These are phyloP conservation scores for Lunasporangiospora selenospora DNA, from an alignment of 192 early-diverging fungal genomes.

Conservation along the genomic window DNA sequence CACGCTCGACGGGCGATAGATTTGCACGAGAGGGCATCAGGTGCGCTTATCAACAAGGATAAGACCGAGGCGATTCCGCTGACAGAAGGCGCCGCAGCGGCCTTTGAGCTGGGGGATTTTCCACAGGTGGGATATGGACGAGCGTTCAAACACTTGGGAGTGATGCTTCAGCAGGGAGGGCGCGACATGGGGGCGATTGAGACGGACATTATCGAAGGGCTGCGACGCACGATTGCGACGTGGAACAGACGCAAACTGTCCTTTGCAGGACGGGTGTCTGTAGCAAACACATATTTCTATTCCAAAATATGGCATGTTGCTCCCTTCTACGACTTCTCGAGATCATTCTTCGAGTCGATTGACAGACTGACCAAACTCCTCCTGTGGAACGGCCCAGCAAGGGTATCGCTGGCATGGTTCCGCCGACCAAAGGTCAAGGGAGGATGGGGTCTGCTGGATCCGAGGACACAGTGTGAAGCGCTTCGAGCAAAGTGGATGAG, in stretches of 20 bases:
- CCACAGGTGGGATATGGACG: neutral
- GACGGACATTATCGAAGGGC: neutral
- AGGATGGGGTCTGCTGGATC: neutral
- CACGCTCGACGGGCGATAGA: neutral
- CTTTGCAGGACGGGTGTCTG: neutral
- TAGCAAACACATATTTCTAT: conserved; percentile 1
- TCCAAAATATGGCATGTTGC: conserved; percentile 4
- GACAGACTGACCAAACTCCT: neutral
- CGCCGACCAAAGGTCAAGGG: neutral
- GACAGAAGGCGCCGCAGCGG: neutral
- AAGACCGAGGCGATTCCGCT: neutral
- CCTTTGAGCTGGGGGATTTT: neutral
- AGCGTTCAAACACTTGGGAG: neutral
- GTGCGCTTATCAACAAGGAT: conserved; percentile 1
- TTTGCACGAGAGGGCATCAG: neutral
- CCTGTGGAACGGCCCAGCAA: neutral
- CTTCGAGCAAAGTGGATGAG: neutral
- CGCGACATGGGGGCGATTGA: neutral
- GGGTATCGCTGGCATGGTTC: neutral
- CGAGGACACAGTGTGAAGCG: neutral
- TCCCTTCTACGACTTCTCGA: neutral
- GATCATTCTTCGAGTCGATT: neutral
- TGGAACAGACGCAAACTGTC: neutral
- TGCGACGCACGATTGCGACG: neutral
- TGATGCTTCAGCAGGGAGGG: neutral